Base-by-base conservation (phyloP, 2,329 filamentous ascomycete species). In the Ascochyta rabiei region DNA sequence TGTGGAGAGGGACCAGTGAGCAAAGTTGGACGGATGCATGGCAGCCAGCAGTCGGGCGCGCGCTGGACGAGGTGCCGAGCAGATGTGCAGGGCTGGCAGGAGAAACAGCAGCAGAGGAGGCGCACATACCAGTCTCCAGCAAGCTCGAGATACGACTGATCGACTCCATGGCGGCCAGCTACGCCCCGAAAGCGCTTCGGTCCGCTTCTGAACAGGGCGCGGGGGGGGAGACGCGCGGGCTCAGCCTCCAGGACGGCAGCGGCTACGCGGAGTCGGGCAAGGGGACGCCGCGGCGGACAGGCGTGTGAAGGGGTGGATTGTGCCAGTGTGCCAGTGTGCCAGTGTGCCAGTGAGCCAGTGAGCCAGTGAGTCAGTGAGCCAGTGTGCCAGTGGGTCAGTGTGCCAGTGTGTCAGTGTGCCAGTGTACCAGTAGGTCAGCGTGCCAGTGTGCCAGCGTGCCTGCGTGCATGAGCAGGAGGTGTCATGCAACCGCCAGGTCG, bases 111-210 rank as follows among this genome's bases (percentile, higher is more conserved):
- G 40, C n/a, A 46, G 47, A 37, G 37, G 44, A 16, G 26, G 35
- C 52, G 52, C 52, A 55, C 52, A 55, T 83, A 96, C 93, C 92
- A 78, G 90, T 95, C 82, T 98, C 95, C 76, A 99, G 88, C 79
- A 98, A 86, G 75, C 87, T 91, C 66, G 93, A 96, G 77, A 99
- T 96, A 71, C 90, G 86, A 62, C 93, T 92, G 73, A 98, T 92
- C 19, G 93, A 96, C 84, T 99, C 95, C 95, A 99, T 99, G 55
- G 61, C 64, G 31, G 56, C 59, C 40, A 40, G 43, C 53, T 47
- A 56, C 58, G 38, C 55, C 33, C 56, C 42, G 40, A 42, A 35
- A 56, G 57, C 56, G 53, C 56, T 45, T 61, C 54, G 53, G 59
- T 57, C 60, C 57, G 59, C 57, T 37, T 56, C 43, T 57, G 13